Evolutionary conservation across 2,329 filamentous ascomycete genomes (phyloP).

Genomic region (Tolypocladium cylindrosporum): DNA sequence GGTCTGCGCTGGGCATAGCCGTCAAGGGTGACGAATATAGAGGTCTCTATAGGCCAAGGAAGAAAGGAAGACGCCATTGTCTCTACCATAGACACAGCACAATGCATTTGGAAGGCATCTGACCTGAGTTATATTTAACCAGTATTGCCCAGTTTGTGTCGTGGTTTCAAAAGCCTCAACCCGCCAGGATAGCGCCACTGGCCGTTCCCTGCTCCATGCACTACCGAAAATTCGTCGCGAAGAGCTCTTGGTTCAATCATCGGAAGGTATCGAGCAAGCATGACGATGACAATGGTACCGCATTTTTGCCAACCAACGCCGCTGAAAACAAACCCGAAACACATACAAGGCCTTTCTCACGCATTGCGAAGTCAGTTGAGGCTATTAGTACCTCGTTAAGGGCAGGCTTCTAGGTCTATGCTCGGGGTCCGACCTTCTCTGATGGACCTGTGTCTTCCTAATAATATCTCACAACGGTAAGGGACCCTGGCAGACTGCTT

Average conservation of each 20-base stretch:
- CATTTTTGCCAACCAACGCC: background rate
- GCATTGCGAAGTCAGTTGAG: constrained; percentile 47
- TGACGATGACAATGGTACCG: background rate
- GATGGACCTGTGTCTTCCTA: constrained; percentile 54
- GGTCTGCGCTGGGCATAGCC: no score
- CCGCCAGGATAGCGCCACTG: background rate
- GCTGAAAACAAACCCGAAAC: background rate
- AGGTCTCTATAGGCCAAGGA: background rate
- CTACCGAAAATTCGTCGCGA: background rate
- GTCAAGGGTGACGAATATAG: background rate
- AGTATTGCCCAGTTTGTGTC: background rate
- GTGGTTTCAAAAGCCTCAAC: background rate
- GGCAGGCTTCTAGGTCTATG: constrained; percentile 52
- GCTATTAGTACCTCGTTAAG: constrained; percentile 37
- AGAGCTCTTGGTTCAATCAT: background rate
- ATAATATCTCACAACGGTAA: constrained; percentile 57
- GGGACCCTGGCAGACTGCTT: constrained; percentile 1
- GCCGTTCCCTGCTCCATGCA: background rate
- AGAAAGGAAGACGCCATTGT: background rate
- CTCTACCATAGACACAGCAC: no score
- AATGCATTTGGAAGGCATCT: no score
- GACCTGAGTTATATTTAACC: no score
- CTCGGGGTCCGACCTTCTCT: constrained; percentile 38
- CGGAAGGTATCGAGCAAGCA: background rate
- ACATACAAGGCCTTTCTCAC: constrained; percentile 26